phyloP scores from a whole-genome alignment of 2,329 filamentous ascomycete species.

The Stagonosporopsis vannaccii region DNA sequence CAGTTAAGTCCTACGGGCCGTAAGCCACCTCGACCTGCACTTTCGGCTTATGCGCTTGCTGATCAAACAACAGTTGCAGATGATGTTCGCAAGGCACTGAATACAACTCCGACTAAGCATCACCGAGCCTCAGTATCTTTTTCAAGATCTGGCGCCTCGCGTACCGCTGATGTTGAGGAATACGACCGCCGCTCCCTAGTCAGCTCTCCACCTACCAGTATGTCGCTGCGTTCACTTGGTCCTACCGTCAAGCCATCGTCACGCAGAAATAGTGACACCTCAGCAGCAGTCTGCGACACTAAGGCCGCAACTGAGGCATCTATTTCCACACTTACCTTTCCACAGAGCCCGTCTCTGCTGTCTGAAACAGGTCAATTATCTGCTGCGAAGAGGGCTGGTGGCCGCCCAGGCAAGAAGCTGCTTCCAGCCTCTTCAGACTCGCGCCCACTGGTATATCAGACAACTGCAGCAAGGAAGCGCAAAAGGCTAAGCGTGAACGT shows the following conservation, averaged over 20 bases:
- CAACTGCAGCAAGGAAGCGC: neutral
- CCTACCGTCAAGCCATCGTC: neutral
- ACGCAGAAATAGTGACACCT: neutral
- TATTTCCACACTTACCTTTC: neutral
- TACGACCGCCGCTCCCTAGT: neutral
- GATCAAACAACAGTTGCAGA: neutral
- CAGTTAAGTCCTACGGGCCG: neutral
- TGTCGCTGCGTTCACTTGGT: neutral
- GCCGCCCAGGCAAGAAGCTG: neutral
- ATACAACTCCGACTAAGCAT: slow-evolving; percentile 20
- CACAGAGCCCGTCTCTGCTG: neutral
- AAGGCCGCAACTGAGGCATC: neutral
- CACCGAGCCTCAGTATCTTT: neutral
- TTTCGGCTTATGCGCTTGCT: neutral
- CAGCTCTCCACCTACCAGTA: neutral
- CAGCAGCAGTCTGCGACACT: neutral
- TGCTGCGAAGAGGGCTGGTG: neutral
- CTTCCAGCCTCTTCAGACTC: neutral
- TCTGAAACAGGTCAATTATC: neutral
- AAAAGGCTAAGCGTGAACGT: neutral
- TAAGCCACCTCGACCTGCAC: neutral
- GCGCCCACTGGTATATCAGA: neutral
- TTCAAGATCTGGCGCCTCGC: neutral
- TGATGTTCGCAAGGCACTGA: slow-evolving; percentile 12
- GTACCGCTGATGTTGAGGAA: neutral